These are phyloP conservation scores for Cudoniella acicularis DNA, from an alignment of 495 filamentous ascomycete genomes.

Conservation along the genomic window DNA sequence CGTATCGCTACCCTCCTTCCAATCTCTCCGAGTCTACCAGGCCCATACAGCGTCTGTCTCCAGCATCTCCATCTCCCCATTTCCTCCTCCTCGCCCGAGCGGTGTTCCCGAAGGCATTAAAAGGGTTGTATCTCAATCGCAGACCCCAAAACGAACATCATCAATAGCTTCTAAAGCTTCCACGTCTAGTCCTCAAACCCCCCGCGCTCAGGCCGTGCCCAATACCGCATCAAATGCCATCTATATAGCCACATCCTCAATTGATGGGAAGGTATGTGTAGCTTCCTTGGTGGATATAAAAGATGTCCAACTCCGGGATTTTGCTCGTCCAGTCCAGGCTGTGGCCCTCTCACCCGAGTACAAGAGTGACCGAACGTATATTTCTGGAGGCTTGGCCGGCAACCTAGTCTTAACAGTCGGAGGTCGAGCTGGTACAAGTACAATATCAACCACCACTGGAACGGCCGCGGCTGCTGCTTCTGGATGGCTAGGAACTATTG, in stretches of 20 bases:
- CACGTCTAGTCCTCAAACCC: constrained; percentile 41
- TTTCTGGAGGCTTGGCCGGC: constrained; percentile 88
- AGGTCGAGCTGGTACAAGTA: constrained; percentile 70
- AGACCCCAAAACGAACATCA: constrained; percentile 35
- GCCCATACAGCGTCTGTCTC: constrained; percentile 91
- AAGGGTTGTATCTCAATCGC: constrained; percentile 45
- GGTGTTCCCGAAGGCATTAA: constrained; percentile 48
- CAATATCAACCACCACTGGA: constrained; percentile 74
- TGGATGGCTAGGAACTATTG: constrained; percentile 88
- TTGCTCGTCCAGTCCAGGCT: constrained; percentile 84
- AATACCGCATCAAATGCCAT: constrained; percentile 79
- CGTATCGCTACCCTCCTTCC: constrained; percentile 73
- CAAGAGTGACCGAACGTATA: constrained; percentile 77
- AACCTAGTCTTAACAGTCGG: constrained; percentile 86
- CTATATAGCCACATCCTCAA: constrained; percentile 87
- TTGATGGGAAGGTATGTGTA: constrained; percentile 92
- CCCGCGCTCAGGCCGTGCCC: constrained; percentile 51
- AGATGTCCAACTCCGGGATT: constrained; percentile 88
- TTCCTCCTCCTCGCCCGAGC: constrained; percentile 67
- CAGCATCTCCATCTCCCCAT: constrained; percentile 85
- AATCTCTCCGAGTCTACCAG: constrained; percentile 76
- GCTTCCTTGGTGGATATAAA: constrained; percentile 67
- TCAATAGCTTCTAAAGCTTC: constrained; percentile 49
- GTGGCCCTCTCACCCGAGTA: constrained; percentile 91
- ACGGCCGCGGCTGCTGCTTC: constrained; percentile 75